A percentile compares a stretch with the other conserved stretches of the same genome.
Evolutionary conservation across 2,329 filamentous ascomycete species (phyloP).

Genomic region (Raffaelea ambrosiae): DNA sequence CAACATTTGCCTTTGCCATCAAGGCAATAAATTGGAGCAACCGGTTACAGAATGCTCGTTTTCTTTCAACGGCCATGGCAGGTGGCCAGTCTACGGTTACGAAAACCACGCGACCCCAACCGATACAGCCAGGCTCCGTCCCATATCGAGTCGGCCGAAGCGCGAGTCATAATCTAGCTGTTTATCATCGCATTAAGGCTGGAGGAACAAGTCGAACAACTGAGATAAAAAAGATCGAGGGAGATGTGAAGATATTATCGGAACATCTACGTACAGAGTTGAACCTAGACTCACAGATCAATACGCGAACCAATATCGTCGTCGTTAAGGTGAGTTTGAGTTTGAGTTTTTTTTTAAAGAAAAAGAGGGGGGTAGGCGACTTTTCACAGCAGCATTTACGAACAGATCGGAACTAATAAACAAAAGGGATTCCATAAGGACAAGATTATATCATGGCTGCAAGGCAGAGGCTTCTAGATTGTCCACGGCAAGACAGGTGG

Average conservation of each 20-base stretch:
- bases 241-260: slow-evolving; percentile 56
- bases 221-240: slow-evolving; percentile 69
- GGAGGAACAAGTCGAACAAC: slow-evolving; percentile 72
- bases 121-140: slow-evolving; percentile 3
- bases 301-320: slow-evolving; percentile 62
- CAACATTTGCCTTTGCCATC: too few species aligned
- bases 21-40: too few species aligned
- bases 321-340: slow-evolving; percentile 53
- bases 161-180: slow-evolving; percentile 58
- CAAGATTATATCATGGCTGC: slow-evolving; percentile 11
- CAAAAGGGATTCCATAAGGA: slow-evolving; percentile 10
- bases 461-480: slow-evolving; percentile 12
- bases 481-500: too few species aligned
- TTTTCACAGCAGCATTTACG: too few species aligned
- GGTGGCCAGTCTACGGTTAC: too few species aligned
- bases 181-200: slow-evolving; percentile 67
- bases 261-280: slow-evolving; percentile 55
- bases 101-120: neutral
- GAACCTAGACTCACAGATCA: slow-evolving; percentile 43
- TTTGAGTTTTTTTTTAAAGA: too few species aligned
- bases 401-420: neutral
- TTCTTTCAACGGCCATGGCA: too few species aligned
- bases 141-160: slow-evolving; percentile 67
- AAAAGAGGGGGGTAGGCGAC: too few species aligned
- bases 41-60: too few species aligned